Percentiles rank a stretch among this genome's conserved stretches.
phyloP scores from a whole-genome alignment of 2,329 filamentous ascomycete species.

The Magnaporthiopsis poae region DNA sequence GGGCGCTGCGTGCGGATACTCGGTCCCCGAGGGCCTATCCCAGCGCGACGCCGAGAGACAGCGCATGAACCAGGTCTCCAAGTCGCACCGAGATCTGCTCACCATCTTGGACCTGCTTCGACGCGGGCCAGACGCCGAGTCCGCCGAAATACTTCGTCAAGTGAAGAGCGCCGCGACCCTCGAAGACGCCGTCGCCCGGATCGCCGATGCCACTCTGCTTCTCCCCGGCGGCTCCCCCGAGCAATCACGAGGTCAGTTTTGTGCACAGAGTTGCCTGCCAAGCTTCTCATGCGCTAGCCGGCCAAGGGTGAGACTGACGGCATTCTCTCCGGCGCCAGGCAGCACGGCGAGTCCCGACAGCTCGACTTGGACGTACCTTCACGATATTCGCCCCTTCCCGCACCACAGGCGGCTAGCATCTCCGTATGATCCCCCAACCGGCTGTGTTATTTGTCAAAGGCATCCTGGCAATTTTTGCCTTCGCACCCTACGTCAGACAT shows the following conservation, averaged over 20 bases:
- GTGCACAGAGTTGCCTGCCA: neutral
- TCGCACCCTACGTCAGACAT: no score
- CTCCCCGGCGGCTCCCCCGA: neutral
- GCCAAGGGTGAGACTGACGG: neutral
- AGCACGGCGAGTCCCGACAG: neutral
- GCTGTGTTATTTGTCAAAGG: no score
- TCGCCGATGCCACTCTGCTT: conserved; percentile 1
- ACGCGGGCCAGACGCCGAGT: neutral
- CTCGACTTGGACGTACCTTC: neutral
- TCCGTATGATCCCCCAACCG: neutral
- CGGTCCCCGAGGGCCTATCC: conserved; percentile 8
- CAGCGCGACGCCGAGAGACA: conserved; percentile 8
- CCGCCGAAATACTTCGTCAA: conserved; percentile 3
- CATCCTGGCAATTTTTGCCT: no score
- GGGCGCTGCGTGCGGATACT: conserved; percentile 2
- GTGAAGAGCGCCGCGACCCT: conserved; percentile 3
- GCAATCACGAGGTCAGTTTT: neutral
- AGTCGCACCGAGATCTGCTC: conserved; percentile 5
- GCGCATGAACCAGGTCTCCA: neutral
- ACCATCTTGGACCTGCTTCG: conserved; percentile 6
- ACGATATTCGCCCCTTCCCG: neutral
- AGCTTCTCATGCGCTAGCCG: neutral
- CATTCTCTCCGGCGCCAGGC: neutral
- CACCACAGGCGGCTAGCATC: neutral
- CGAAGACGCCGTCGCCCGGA: conserved; percentile 6